Base-by-base conservation (phyloP, 2,329 filamentous ascomycete species). In the Penicillium sp. region DNA sequence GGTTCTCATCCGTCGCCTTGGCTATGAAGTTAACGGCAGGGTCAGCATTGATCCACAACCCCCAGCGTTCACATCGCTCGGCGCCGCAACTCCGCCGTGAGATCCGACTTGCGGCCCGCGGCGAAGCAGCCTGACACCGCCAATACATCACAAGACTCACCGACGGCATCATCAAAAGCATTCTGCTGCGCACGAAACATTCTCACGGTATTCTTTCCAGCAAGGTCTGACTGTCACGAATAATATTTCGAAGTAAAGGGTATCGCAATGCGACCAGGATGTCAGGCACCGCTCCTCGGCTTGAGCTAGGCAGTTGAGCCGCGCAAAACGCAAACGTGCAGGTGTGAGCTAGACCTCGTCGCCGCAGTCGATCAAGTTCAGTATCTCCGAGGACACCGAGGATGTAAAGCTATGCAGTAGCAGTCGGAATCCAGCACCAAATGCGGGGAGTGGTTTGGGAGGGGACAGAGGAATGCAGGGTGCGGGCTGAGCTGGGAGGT, bases 1-100 rank as follows among this genome's bases (percentile, higher is more conserved):
- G 86, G 78, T 97, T 99, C 84, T 99, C 95, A 79, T 99, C 95
- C 58, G 95, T 99, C 73, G 95, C 93, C 79, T 90, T 90, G 72
- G 86, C 88, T 89, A 71, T 67, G 69, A 17, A 54, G 17, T 51
- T 43, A 63, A 60, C 55, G 58, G 68, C n/a, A 12, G 14, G 4
- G 51, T 53, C 14, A 53, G 51, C 5, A 42, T 15, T 17, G 3
- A 35, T 35, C 68, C 66, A 60, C 41, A 64, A 76, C 61, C 78
- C 69, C 65, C 56, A 55, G 25, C 57, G 14, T 34, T n/a, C 12
- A n/a, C 39, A 5, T 28, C 34, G 48, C 20, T 14, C 39, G 20
- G 28, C 14, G n/a, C 25, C 28, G 25, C 42, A 34, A 35, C 42
- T 54, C 42, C 14, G 22, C 12, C 49, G 14, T 42, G 28, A 11